Evolutionary conservation across 371 early-diverging fungal genomes (phyloP).

Genomic region (Capillidium rhysosporum): DNA sequence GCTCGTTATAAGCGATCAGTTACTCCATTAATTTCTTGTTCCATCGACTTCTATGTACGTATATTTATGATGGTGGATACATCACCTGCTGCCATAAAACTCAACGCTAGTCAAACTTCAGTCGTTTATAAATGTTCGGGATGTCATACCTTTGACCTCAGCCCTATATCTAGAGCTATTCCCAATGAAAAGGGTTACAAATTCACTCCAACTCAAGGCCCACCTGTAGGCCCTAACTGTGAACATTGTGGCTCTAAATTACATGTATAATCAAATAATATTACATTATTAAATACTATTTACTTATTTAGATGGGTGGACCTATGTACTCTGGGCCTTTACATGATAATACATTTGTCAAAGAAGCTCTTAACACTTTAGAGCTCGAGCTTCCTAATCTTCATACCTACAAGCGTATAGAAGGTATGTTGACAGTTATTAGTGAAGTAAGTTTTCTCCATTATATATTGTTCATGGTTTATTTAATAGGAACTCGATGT

Average conservation of each 20-base stretch:
- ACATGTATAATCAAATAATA: constrained; percentile 24
- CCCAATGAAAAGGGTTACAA: constrained; percentile 27
- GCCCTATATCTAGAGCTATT: constrained; percentile 40
- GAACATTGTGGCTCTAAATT: constrained; percentile 39
- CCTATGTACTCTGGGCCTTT: constrained; percentile 83
- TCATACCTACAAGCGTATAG: constrained; percentile 67
- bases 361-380: constrained; percentile 47
- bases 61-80: constrained; percentile 91
- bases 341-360: constrained; percentile 62
- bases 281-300: not conserved
- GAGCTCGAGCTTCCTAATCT: constrained; percentile 27
- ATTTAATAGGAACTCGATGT: constrained; percentile 31
- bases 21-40: constrained; percentile 80
- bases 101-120: constrained; percentile 51
- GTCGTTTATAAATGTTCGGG: constrained; percentile 69
- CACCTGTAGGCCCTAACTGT: constrained; percentile 38
- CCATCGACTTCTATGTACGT: constrained; percentile 98
- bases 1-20: constrained; percentile 74
- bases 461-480: not conserved
- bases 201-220: constrained; percentile 38
- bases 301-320: constrained; percentile 61
- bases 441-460: constrained; percentile 32
- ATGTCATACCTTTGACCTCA: constrained; percentile 49
- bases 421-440: constrained; percentile 87
- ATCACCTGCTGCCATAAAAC: constrained; percentile 55